phyloP scores from a whole-genome alignment of 495 filamentous ascomycete genomes.

The Rhypophila decipiens region DNA sequence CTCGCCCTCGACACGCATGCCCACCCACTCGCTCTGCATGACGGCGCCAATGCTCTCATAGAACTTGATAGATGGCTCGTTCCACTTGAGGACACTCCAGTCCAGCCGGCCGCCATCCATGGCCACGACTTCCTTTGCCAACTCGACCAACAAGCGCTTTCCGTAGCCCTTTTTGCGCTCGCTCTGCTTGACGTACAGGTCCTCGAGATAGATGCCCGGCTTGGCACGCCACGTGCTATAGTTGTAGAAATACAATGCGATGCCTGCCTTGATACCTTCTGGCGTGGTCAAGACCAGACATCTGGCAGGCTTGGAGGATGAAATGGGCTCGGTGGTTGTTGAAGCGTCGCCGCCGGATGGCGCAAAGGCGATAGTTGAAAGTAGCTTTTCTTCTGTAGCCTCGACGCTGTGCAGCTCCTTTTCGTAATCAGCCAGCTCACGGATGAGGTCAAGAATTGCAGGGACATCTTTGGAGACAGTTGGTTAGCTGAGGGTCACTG shows the following conservation, averaged over 20 bases:
- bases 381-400: slow-evolving; percentile 69
- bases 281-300: slow-evolving; percentile 42
- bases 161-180: slow-evolving; percentile 76
- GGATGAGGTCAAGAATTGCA: slow-evolving; percentile 74
- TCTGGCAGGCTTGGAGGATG: slow-evolving; percentile 35
- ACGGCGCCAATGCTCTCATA: slow-evolving; percentile 80
- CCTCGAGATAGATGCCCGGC: slow-evolving; percentile 91
- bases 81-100: slow-evolving; percentile 92
- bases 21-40: slow-evolving; percentile 79
- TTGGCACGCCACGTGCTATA: slow-evolving; percentile 75
- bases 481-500: background rate
- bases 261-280: slow-evolving; percentile 38
- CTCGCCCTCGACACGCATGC: slow-evolving; percentile 80
- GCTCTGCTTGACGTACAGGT: slow-evolving; percentile 71
- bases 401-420: slow-evolving; percentile 65
- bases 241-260: slow-evolving; percentile 57
- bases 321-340: slow-evolving; percentile 33
- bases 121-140: slow-evolving; percentile 69
- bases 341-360: slow-evolving; percentile 35
- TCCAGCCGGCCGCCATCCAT: slow-evolving; percentile 73
- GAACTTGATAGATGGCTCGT: slow-evolving; percentile 81
- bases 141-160: slow-evolving; percentile 61
- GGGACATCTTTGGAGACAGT: slow-evolving; percentile 59
- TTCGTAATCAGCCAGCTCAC: slow-evolving; percentile 85
- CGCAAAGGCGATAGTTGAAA: slow-evolving; percentile 72